Base-by-base conservation (phyloP, 345 rosid genomes). In the Atalantia buxifolia region DNA sequence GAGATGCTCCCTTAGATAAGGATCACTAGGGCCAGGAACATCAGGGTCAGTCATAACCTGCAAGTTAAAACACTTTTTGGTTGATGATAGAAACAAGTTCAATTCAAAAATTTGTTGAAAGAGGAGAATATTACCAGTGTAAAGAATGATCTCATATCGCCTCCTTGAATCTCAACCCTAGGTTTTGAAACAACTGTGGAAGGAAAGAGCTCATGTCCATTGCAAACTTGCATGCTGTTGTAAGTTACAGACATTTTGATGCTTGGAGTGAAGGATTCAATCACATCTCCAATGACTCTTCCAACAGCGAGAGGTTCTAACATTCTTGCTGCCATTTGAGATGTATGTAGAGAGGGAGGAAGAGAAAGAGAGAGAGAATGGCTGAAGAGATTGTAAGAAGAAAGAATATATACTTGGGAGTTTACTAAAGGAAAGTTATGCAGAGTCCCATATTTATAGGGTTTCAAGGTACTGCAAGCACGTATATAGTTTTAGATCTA, bases 11-110 rank as follows among this genome's bases (percentile, higher is more conserved):
- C 85, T 88, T 18, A 83, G 74, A 76, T 76, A 90, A 59, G 94
- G 94, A 79, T 90, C 91, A 80, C 92, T 89, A 69, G 94, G 94
- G 67, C 94, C 90, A 60, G 94, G 94, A 75, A 84, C 91, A 85
- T 90, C 94, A 7, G 94, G 94, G 78, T 90, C 94, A 19, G 88
- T 74, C 94, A 90, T 86, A 48, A 90, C 88, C 93, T 90, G 80
- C 28, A 83, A 68, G 36, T 69, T 40, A 63, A 14, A 48, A 40
- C 24, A 36, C 27, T 22, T 38, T 71, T 55, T 21, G 13, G 40
- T 62, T 62, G 31, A 63, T 19, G 21, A 70, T 18, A 63, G 10
- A 19, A 27, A 62, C 28, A 53, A 35, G 33, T 25, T 48, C 30
- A 53, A 53, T 1, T 53, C 1, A 35, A 68, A 68, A 42, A 22